These are phyloP conservation scores for Hirschioporus abietinus DNA, from an alignment of 768 basidiomycete genomes.

Conservation along the genomic window DNA sequence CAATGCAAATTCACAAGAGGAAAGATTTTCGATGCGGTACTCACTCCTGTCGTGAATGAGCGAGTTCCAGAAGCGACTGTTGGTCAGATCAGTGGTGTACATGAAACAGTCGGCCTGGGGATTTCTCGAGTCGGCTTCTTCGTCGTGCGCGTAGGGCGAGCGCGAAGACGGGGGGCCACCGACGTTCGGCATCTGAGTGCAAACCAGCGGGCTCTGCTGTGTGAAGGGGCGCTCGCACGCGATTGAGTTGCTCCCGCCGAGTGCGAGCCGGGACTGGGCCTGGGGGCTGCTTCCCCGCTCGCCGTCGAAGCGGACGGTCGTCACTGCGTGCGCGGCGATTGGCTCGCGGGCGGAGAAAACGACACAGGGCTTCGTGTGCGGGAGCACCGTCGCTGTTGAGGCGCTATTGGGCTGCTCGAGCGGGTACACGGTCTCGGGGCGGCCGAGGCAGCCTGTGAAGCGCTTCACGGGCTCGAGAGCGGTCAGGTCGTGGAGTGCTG, in stretches of 20 bases:
- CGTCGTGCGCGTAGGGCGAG: neutral
- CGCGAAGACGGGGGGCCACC: neutral
- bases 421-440: neutral
- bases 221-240: neutral
- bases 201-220: neutral
- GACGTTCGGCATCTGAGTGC: neutral
- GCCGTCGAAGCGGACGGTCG: neutral
- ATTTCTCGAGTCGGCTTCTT: neutral
- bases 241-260: too few relatives aligned
- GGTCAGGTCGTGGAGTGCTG: neutral
- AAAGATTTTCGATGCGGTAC: neutral
- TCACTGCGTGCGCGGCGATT: neutral
- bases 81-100: neutral
- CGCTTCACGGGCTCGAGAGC: neutral
- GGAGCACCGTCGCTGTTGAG: neutral
- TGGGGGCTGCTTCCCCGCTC: neutral
- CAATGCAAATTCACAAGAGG: neutral
- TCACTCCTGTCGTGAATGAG: neutral
- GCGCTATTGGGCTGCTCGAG: neutral
- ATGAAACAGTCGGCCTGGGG: neutral
- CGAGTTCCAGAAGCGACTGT: neutral
- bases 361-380: neutral
- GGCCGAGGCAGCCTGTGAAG: neutral
- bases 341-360: neutral
- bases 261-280: neutral